phyloP scores from a whole-genome alignment of 495 filamentous ascomycete genomes.

The Saxophila tyrrhenica region DNA sequence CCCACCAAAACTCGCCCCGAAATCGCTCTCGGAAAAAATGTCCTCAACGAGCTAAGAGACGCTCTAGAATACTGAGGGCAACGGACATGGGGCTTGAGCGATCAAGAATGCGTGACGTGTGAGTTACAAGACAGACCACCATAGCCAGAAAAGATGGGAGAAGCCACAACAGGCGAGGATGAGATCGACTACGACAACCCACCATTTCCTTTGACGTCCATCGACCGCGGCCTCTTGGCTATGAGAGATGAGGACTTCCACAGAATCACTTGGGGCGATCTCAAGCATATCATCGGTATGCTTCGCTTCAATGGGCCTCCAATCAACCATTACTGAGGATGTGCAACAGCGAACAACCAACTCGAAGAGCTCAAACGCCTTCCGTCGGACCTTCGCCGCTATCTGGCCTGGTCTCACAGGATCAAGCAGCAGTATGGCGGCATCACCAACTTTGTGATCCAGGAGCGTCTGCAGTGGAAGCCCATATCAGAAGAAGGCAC shows the following conservation, averaged over 20 bases:
- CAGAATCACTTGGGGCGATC: constrained; percentile 26
- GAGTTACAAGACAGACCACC: neutral
- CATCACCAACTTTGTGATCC: constrained; percentile 65
- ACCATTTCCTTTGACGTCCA: constrained; percentile 27
- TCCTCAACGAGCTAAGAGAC: neutral
- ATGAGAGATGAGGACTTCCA: constrained; percentile 27
- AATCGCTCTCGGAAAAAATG: neutral
- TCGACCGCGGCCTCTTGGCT: constrained; percentile 25
- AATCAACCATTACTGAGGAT: neutral
- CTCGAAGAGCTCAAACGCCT: constrained; percentile 67
- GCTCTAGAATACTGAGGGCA: too few relatives aligned
- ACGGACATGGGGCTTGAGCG: too few relatives aligned
- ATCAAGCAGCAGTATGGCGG: constrained; percentile 63
- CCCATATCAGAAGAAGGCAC: constrained; percentile 20
- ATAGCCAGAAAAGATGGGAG: neutral
- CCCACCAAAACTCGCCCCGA: neutral
- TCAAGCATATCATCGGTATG: constrained; percentile 25
- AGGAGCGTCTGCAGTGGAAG: constrained; percentile 62
- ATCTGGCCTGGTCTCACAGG: constrained; percentile 65
- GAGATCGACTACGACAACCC: constrained; percentile 42
- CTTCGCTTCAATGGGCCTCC: too few relatives aligned
- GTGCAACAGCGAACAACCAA: constrained; percentile 48
- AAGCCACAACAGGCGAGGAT: neutral
- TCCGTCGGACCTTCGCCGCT: constrained; percentile 73
- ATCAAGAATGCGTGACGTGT: too few relatives aligned